Evolutionary conservation across 192 early-diverging fungal species (phyloP), one percentile per base, ranked within the genome.

Genomic region (Allomyces arbusculus): DNA sequence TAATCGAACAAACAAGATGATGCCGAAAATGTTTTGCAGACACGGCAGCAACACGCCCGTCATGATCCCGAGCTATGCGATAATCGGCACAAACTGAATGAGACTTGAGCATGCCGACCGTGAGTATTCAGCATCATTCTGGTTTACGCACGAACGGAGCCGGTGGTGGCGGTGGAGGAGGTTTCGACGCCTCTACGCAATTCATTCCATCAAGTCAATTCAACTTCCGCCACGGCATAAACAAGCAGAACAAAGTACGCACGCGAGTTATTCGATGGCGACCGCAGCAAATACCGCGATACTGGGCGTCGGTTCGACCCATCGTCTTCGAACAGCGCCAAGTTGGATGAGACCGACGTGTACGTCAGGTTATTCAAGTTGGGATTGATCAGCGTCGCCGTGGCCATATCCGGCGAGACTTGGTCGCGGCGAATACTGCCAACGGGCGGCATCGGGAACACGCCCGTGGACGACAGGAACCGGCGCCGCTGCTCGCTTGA

Each of bases 1-100:
- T 11, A 77, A 69, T 1, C 73, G 73, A 3, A 74, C 23, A 23
- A 72, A 69, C 12, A 72, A 61, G 40, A 74, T 65, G 14, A 74
- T 66, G 9, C 71, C 71, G 22, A 73, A 55, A 16, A 73, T 73
- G 63, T 71, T 65, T 61, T 70, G 68, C 26, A 73, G 68, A 7
- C 63, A 62, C 4, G 70, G 70, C 14, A 71, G 33, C 23, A 64
- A 68, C 20, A 71, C 64, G 64, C 50, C 50, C 50, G 12, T 14
- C 50, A 58, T 58, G 50, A 58, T 58, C 4, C 50, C 20, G 50
- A n/a, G 12, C 16, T 58, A 58, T 16, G 16, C 3, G 6, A 58
- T 20, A 16, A 6, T 58, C 12, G 12, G 20, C 20, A 58, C 20
- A 58, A 20, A 58, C 20, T 58, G 50, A 16, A 58, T 58, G 3